Evolutionary conservation across 768 basidiomycete genomes (phyloP).

Genomic region (Pulveroboletus sp.): DNA sequence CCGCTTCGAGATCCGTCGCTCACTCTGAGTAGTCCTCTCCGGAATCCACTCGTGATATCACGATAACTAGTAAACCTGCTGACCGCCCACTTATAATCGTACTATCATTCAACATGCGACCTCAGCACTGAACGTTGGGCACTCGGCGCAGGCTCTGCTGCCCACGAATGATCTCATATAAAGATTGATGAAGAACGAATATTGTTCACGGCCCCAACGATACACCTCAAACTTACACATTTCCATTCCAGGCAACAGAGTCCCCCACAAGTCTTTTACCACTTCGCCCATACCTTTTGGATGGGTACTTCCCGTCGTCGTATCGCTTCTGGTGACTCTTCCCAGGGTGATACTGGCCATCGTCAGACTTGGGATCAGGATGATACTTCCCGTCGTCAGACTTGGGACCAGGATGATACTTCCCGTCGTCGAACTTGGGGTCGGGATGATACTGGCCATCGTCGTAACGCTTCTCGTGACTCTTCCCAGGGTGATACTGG

Average conservation of each 20-base stretch:
- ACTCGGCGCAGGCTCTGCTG: not conserved
- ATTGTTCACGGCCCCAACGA: constrained; percentile 6
- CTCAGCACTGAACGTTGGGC: too few relatives aligned
- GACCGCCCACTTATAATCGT: too few relatives aligned
- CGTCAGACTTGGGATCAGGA: constrained; percentile 2
- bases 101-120: too few relatives aligned
- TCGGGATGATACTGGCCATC: constrained; percentile 14
- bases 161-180: not conserved
- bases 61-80: too few relatives aligned
- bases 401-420: constrained; percentile 6
- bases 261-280: not conserved
- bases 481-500: not conserved
- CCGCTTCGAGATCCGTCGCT: too few relatives aligned
- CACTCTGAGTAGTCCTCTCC: too few relatives aligned
- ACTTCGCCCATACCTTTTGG: not conserved
- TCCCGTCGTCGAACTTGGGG: constrained; percentile 12
- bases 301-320: constrained; percentile 1
- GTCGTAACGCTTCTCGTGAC: constrained; percentile 4
- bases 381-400: constrained; percentile 9
- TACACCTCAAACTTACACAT: not conserved
- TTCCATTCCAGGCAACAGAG: not conserved
- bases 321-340: not conserved
- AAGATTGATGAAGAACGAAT: constrained; percentile 12
- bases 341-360: constrained; percentile 12
- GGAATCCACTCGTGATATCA: too few relatives aligned